Percentiles rank a stretch among this genome's conserved stretches.
phyloP scores from a whole-genome alignment of 768 basidiomycete species.

The Chalciporus pseudorubinellus region DNA sequence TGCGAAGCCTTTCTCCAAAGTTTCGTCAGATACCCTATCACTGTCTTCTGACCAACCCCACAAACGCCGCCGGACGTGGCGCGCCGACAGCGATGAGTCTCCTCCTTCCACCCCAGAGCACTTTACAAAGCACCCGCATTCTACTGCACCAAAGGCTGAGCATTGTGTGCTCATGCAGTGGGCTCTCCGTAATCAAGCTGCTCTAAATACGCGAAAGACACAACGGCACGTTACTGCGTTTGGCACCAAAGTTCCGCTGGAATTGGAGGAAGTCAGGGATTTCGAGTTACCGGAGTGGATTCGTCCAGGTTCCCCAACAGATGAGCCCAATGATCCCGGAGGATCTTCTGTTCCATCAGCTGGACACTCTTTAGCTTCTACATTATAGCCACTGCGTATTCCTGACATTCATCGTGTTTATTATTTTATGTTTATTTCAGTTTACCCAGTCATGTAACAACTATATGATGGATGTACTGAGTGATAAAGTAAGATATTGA shows the following conservation, averaged over 20 bases:
- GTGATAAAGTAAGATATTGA: not conserved
- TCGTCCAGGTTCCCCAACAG: constrained; percentile 22
- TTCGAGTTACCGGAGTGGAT: constrained; percentile 61
- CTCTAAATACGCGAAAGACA: constrained; percentile 46
- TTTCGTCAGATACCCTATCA: constrained; percentile 31
- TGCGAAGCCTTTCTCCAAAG: constrained; percentile 27
- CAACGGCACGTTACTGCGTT: constrained; percentile 58
- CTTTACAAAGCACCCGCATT: constrained; percentile 8
- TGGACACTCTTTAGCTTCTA: constrained; percentile 7
- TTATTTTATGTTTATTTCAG: constrained; percentile 33
- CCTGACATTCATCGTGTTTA: constrained; percentile 12
- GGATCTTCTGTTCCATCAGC: constrained; percentile 3
- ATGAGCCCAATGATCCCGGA: constrained; percentile 4
- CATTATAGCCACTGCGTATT: constrained; percentile 9
- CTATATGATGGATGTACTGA: not conserved
- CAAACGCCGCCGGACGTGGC: constrained; percentile 33
- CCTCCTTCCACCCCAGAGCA: constrained; percentile 25
- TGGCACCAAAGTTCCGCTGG: constrained; percentile 53
- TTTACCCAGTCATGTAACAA: constrained; percentile 5
- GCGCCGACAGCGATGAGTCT: constrained; percentile 23
- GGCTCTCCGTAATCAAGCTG: constrained; percentile 47
- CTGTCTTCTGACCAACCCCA: constrained; percentile 27
- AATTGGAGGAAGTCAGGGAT: constrained; percentile 47
- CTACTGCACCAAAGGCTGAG: constrained; percentile 19
- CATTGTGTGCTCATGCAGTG: constrained; percentile 45